phyloP scores from a whole-genome alignment of 192 early-diverging fungal species.

The Phlyctochytrium bullatum region DNA sequence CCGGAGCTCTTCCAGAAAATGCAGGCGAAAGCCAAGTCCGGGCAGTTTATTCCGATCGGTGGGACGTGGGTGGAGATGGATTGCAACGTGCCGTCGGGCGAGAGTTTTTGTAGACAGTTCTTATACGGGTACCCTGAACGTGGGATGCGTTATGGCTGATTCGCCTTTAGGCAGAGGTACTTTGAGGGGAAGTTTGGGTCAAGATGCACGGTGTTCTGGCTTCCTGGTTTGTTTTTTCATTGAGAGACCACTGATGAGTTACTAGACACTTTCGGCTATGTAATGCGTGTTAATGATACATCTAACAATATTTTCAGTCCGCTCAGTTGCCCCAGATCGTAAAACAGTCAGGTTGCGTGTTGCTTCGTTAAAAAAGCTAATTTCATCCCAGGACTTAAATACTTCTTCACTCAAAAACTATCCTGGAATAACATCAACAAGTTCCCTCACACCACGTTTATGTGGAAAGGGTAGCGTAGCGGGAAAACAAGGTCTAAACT shows the following conservation, averaged over 20 bases:
- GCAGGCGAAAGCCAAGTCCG: slow-evolving; percentile 61
- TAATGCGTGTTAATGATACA: neutral
- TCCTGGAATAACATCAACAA: slow-evolving; percentile 99
- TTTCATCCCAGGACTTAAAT: slow-evolving; percentile 52
- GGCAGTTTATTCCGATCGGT: slow-evolving; percentile 89
- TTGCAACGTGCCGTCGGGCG: slow-evolving; percentile 93
- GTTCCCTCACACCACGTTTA: slow-evolving; percentile 95
- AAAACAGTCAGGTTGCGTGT: slow-evolving; percentile 50
- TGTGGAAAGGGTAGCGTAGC: slow-evolving; percentile 70
- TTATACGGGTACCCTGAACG: slow-evolving; percentile 58
- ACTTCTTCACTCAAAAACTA: slow-evolving; percentile 97
- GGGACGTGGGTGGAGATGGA: slow-evolving; percentile 99
- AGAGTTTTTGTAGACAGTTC: slow-evolving; percentile 90
- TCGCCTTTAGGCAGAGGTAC: slow-evolving; percentile 59
- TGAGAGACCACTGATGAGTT: neutral
- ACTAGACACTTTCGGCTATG: slow-evolving; percentile 32
- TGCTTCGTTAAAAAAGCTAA: slow-evolving; percentile 5
- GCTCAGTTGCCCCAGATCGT: slow-evolving; percentile 86
- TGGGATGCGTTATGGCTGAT: neutral
- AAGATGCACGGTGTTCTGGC: slow-evolving; percentile 72
- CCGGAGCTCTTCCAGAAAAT: slow-evolving; percentile 78
- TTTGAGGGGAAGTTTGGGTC: slow-evolving; percentile 63
- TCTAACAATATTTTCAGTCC: slow-evolving; percentile 2
- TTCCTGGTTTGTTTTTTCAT: slow-evolving; percentile 78
- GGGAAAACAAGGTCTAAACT: too few species aligned